A percentile compares a stretch with the other conserved stretches of the same genome.
phyloP scores from a whole-genome alignment of 148 eudicot genomes.

The Camellia sinensis region DNA sequence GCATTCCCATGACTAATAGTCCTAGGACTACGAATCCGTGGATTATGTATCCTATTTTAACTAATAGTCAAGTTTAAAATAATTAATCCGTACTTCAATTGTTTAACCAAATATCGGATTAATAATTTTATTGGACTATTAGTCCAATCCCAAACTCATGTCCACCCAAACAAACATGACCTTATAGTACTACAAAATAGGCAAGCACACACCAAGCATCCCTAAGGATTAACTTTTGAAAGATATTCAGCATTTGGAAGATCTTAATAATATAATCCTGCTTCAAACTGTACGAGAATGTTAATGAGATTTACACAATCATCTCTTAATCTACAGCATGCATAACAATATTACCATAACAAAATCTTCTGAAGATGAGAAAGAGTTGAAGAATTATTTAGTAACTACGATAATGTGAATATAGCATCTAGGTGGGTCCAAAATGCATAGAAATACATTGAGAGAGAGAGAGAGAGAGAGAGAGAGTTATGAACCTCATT shows the following conservation, averaged over 20 bases:
- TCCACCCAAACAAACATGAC: no score
- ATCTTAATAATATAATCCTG: neutral
- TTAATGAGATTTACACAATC: neutral
- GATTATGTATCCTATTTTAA: no score
- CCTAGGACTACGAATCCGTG: no score
- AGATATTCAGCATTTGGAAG: neutral
- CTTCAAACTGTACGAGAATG: neutral
- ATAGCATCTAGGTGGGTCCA: neutral
- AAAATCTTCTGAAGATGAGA: neutral
- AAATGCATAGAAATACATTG: neutral
- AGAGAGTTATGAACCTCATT: constrained; percentile 61
- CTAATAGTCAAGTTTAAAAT: no score
- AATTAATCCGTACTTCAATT: no score
- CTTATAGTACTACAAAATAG: neutral
- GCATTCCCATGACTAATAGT: no score
- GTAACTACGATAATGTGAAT: neutral
- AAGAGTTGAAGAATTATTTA: neutral
- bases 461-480: no score
- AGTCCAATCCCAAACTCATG: no score
- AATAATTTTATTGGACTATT: no score
- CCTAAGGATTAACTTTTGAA: neutral
- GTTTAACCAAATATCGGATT: no score
- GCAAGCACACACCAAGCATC: neutral
- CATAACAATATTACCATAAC: neutral
- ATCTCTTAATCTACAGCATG: neutral